Evolutionary conservation across 2,329 filamentous ascomycete genomes (phyloP), one percentile per base, ranked within the genome.

Genomic region (Westerdykella aurantiaca): DNA sequence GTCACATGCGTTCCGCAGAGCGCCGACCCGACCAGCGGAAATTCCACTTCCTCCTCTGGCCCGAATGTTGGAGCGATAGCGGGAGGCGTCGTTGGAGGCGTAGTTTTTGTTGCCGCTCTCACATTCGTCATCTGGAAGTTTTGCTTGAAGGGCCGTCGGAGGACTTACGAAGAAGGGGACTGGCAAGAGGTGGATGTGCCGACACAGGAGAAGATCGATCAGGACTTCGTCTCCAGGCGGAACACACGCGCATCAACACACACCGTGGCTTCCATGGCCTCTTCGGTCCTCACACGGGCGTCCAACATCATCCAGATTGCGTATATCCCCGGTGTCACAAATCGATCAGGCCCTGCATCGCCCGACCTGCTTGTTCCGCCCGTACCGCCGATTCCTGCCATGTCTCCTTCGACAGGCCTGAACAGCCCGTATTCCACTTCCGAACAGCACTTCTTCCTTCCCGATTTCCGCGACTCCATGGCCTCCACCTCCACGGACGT

Each of bases 271-370:
- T 97, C 91, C 11, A 88, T 98, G 63, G 93, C 93, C 13, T 96
- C 90, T 9, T 97, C 91, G 21, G 89, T 97, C 46, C 79, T 96
- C 48, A 97, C 93, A 14, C 83, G 93, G 49, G 93, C 93, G 39
- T 97, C 93, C 60, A 98, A 98, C 73, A 91, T 98, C 64, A 98
- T 98, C 59, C 93, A 97, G 71, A 98, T 98, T 69, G 93, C 93
- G 44, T 98, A 97, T 68, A 97, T 98, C 53, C 93, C 93, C 12
- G 93, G 93, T 47, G 90, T 97, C 58, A 96, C 88, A 48, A 96
- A 96, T 71, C 81, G 91, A 54, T 89, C 90, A 11, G 83, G 84
- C 6, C 86, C 87, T 5, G 83, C 85, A n/a, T 91, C 88, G 0
- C 87, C 88, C 3, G 82, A 81, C 33, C 73, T 88, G 16, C 78